Evolutionary conservation across 2,329 filamentous ascomycete genomes (phyloP).

Genomic region (Fusarium austroafricanum): DNA sequence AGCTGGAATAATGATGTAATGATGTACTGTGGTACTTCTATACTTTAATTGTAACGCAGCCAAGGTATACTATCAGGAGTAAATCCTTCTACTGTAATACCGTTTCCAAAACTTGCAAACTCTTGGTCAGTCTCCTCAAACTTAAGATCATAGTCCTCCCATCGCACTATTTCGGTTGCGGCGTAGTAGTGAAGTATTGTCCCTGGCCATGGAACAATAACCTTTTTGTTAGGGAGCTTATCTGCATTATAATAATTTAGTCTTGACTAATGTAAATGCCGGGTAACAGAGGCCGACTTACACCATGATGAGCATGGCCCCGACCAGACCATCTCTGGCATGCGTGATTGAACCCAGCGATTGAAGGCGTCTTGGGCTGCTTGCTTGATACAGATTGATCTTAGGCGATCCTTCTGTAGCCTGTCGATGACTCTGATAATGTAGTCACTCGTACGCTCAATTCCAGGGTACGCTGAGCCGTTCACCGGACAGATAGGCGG

Average conservation of each 20-base stretch:
- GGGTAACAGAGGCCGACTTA: not conserved
- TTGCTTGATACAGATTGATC: too few species aligned
- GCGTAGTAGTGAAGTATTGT: not conserved
- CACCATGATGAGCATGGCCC: not conserved
- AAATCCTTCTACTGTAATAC: not conserved
- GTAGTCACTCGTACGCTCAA: too few species aligned
- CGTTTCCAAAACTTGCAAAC: not conserved
- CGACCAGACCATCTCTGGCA: not conserved
- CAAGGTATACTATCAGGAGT: not conserved
- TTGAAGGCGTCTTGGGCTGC: not conserved
- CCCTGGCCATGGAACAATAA: not conserved
- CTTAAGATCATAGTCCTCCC: not conserved
- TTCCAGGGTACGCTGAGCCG: too few species aligned
- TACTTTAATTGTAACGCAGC: too few species aligned
- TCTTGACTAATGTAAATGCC: not conserved
- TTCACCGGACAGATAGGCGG: too few species aligned
- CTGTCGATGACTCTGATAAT: too few species aligned
- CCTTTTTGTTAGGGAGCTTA: not conserved
- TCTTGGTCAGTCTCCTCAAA: not conserved
- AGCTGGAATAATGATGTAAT: too few species aligned
- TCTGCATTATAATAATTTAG: not conserved
- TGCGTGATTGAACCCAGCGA: not conserved
- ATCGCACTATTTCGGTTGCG: not conserved
- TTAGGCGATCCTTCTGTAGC: too few species aligned
- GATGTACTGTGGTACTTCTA: too few species aligned